Base-by-base conservation (phyloP, 192 early-diverging fungal genomes). In the Backusella sp. region DNA sequence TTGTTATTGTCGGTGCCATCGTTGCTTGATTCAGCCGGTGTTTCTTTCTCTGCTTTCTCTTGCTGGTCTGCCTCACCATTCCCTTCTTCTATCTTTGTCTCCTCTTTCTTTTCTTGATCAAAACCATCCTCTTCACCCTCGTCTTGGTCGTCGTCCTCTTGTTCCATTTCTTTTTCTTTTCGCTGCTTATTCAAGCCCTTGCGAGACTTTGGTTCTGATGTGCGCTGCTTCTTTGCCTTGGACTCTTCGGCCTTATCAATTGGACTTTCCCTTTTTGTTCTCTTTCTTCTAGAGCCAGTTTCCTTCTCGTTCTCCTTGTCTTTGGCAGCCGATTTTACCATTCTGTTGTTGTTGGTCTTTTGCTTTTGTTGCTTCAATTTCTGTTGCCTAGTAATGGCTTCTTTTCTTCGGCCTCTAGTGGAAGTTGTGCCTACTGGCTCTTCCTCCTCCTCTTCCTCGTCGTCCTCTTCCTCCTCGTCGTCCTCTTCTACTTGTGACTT, bases 71-170 rank as follows among this genome's bases (percentile, higher is more conserved):
- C 76, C 78, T 72, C 66, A 37, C 35, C 52, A 32, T 32, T 32
- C 11, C 75, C 77, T 37, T 77, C 77, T 37, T 72, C 77, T 32
- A 75, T 74, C 2, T 67, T 76, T 21, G 53, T 65, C 34, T 19
- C 65, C n/a, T 69, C 77, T 73, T 44, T 71, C 8, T 66, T 42
- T 1, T 66, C 76, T 12, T 70, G 71, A 5, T 74, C n/a, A 44
- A 28, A 17, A 0, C 26, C 26, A 4, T 37, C 23, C 3, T 74
- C 44, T 8, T 69, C 44, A 17, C 28, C n/a, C 21, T 78, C 41
- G 8, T 30, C 37, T 39, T 39, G 37, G 1, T 73, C 70, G 1
- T 12, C 37, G 32, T 70, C 34, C 23, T 35, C 39, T 65, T 68
- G 14, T 37, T 75, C 65, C 0, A 28, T n/a, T 36, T 59, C 34